Base-by-base conservation (phyloP, 2,329 filamentous ascomycete species). In the Aspergillus glaucus region DNA sequence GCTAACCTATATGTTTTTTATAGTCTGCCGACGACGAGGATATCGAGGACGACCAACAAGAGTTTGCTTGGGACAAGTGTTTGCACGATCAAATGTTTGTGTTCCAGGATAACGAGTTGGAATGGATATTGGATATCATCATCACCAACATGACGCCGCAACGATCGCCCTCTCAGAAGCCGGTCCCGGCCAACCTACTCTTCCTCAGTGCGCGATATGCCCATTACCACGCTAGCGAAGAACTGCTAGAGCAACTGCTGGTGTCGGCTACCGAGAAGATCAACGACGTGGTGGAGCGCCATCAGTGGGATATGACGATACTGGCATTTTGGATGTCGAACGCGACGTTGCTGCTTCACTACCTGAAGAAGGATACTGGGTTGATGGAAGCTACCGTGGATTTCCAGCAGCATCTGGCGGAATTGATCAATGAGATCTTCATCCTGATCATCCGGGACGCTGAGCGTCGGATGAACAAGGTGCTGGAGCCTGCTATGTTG, bases 281-380 rank as follows among this genome's bases (percentile, higher is more conserved):
- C 61, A 97, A 97, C 64, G 86, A 90, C 44, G 89, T 96, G 26
- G 90, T 98, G n/a, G 93, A 97, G 69, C 81, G 81, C 52, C 85
- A 92, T 63, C 93, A 98, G 65, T 97, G 93, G 93, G 93, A 98
- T 65, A 98, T 98, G 93, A 98, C 93, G 0, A 95, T 98, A 57
- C 76, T 98, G 34, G 93, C 93, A 2, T 98, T 98, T 65, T 98
- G 93, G 93, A 90, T 96, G 62, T 97, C 93, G 1, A 98, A 98
- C 67, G 90, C 89, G 7, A 98, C 93, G 0, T 74, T 98, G 36
- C 74, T 98, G n/a, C 75, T 97, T 46, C 92, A 98, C 68, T 98
- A 98, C 65, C 76, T 98, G 47, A 96, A 95, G 67, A 98, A 98
- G 70, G 93, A 98, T 60, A 74, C 80, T 5, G 91, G 89, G 0